A percentile compares a stretch with the other conserved stretches of the same genome.
These are phyloP conservation scores for Phytophthora pistaciae DNA, from an alignment of 352 stramenopile genomes.

Conservation along the genomic window DNA sequence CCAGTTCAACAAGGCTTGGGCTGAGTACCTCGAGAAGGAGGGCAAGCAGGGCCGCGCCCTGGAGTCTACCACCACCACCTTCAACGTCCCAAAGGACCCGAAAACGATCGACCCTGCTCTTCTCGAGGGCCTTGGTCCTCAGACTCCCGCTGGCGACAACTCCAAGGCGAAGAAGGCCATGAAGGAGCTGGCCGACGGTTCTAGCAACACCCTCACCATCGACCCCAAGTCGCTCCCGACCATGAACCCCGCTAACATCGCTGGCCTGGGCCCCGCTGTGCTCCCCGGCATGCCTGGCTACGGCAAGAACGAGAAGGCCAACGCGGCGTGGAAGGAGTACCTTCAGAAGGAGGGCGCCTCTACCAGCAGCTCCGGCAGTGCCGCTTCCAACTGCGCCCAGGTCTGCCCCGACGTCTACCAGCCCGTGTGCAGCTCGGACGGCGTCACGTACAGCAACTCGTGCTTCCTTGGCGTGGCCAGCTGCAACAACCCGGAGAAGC, in stretches of 20 bases:
- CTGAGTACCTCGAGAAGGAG: conserved; percentile 10
- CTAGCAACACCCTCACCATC: conserved; percentile 9
- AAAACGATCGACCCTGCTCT: neutral
- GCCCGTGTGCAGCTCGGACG: conserved; percentile 41
- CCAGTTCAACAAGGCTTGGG: conserved; percentile 28
- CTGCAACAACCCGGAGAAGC: conserved; percentile 43
- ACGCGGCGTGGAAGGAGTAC: conserved; percentile 27
- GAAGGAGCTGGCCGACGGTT: neutral
- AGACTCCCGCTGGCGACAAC: neutral
- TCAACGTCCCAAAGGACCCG: too few species aligned
- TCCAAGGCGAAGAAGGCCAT: too few species aligned
- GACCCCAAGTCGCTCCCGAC: conserved; percentile 3
- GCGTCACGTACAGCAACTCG: conserved; percentile 43
- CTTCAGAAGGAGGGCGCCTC: neutral
- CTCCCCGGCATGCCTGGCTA: conserved; percentile 28
- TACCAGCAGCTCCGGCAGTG: conserved; percentile 4
- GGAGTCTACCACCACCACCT: too few species aligned
- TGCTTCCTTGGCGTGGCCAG: conserved; percentile 41
- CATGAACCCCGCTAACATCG: neutral
- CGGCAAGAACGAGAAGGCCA: conserved; percentile 16
- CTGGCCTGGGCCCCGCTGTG: conserved; percentile 5
- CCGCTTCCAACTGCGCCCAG: conserved; percentile 26
- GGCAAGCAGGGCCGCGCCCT: neutral
- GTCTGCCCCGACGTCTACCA: conserved; percentile 39
- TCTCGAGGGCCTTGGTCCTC: neutral